Evolutionary conservation across 257 asterid species (phyloP), one percentile per base, ranked within the genome.

Genomic region (Linderniella brevidens): DNA sequence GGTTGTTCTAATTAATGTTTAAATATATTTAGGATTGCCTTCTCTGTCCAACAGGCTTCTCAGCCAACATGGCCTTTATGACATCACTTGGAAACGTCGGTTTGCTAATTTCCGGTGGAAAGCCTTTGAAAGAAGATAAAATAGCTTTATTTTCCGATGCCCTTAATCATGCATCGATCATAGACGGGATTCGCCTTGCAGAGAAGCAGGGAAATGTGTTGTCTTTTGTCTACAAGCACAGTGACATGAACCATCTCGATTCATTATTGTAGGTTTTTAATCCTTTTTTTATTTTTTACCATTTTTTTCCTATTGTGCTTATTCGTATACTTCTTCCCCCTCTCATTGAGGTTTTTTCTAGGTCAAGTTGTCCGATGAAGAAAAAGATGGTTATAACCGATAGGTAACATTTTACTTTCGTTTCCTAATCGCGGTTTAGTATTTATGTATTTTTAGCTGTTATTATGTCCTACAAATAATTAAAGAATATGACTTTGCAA

Each of bases 41-140:
- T 79, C 99, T 90, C 77, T 90, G 99, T 77, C 96, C 98, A 60
- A 81, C 98, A 72, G 98, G 98, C 92, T 85, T 88, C 74, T 76
- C 98, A 63, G 98, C 98, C 95, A 88, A 88, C 67, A 84, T 84
- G 98, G 95, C 95, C 51, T 73, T 88, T 50, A 69, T 88, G 86
- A 84, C 93, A 19, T 74, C 94, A 5, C 65, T 78, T 45, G 98
- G 85, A 63, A 80, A 71, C 68, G 63, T 80, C 49, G 69, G 75
- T 64, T 61, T 72, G 61, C 77, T 88, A 48, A 50, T 76, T 48
- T 68, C 86, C 43, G 80, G 75, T 37, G 59, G 63, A 36, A 71
- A 72, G 58, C 74, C 85, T 46, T 58, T 54, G 49, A 37, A 58
- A 38, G 70, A 74, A 67, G 92, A 82, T 40, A 73, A 67, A 63